Evolutionary conservation across 1,284 basidiomycete species (phyloP), one percentile per base, ranked within the genome.

Genomic region (Golubevia pallescens): DNA sequence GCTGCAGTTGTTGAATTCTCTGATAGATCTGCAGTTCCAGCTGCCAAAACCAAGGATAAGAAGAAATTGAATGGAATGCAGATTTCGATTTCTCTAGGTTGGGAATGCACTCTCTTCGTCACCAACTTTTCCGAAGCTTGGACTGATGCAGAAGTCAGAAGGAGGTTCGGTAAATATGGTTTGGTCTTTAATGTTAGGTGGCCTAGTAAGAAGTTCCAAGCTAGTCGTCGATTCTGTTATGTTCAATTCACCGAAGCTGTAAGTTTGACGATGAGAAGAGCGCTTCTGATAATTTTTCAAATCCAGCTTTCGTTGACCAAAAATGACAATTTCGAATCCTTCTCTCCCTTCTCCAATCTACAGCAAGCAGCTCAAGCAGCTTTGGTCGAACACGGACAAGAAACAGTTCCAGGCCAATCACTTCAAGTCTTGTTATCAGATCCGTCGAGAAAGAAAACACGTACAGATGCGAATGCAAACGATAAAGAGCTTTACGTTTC

Each of bases 51-150:
- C 0, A 70, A 78, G 13, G 69, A 81, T 60, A 57, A 62, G 58
- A 84, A 84, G 57, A 57, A 57, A 14, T 32, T 85, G 10, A 51
- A n/a, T 21, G 63, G 23, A 19, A 21, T 38, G 3, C 56, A 66
- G 6, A 72, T 81, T 19, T 71, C 64, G 21, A 69, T 85, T 4
- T 21, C 60, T 28, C 67, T 78, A 34, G 79, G 81, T 10, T 80
- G 75, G 66, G 69, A 76, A 21, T 84, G 81, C 63, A 85, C 83
- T 28, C 68, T 85, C 19, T 85, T 80, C 57, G 80, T 85, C n/a
- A 85, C 83, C 19, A 85, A 85, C 58, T 85, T 85, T 61, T 72
- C 81, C 4, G 77, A 77, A 24, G 70, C 67, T 21, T 70, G 70
- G 60, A 63, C 71, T 8, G 77, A 81, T 51, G 61, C 60, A 23